Conservation (phyloP, 2,329 filamentous ascomycete species). For the Plectosphaerella plurivora region DNA sequence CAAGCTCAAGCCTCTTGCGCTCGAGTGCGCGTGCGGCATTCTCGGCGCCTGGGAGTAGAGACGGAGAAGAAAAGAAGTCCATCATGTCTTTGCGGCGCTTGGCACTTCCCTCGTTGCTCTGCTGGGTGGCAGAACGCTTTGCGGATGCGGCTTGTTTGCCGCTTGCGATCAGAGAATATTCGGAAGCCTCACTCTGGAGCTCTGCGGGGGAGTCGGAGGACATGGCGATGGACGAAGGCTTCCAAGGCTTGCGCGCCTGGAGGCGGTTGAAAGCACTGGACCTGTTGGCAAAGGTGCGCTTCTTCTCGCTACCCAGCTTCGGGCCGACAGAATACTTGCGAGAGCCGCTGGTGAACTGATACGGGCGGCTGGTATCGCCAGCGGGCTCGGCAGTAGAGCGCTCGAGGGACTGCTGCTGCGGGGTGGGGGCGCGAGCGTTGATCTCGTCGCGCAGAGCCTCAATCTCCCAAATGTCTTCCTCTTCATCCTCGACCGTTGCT, state of each 20-base stretch:
- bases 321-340: constrained; percentile 15
- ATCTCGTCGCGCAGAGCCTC: constrained; percentile 44
- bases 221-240: neutral
- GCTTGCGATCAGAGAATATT: constrained; percentile 40
- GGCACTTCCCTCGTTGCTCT: constrained; percentile 2
- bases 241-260: neutral
- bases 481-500: constrained; percentile 28
- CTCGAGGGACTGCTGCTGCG: constrained; percentile 14
- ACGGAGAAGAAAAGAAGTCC: constrained; percentile 55
- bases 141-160: neutral
- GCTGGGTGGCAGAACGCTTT: constrained; percentile 9
- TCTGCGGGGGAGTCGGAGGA: neutral
- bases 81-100: constrained; percentile 33
- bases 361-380: neutral
- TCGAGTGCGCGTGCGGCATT: constrained; percentile 7
- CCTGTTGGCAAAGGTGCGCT: neutral
- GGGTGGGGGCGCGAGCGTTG: constrained; percentile 11
- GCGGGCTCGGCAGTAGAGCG: constrained; percentile 17
- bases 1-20: constrained; percentile 3
- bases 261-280: neutral
- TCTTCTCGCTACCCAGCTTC: neutral
- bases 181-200: constrained; percentile 24
- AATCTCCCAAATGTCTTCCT: constrained; percentile 52
- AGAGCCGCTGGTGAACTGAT: neutral
- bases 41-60: constrained; percentile 27